Base-by-base conservation (phyloP, 345 rosid genomes). In the Leavenworthia alabamica region DNA sequence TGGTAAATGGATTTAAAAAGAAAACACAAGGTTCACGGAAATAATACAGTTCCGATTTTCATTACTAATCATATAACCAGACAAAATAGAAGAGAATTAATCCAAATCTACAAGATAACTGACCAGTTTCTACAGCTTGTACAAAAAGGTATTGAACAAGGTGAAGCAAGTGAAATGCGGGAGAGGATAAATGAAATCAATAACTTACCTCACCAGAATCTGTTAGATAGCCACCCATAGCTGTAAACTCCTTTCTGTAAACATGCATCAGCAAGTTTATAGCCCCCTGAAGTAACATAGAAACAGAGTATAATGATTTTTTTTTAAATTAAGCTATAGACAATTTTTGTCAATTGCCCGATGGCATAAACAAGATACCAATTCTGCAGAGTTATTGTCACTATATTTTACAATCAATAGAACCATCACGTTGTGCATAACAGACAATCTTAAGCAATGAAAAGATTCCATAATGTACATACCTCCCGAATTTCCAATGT, bases 401-500 rank as follows among this genome's bases (percentile, higher is more conserved):
- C 8, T 31, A 64, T 51, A 47, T 24, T 23, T 49, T 17, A 50
- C 48, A 32, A 13, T 49, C 17, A 40, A 35, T 48, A 63, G 47
- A 48, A 54, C 35, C 20, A 22, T 23, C 48, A 19, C 6, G 23
- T 51, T 23, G 23, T 19, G 20, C 7, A 12, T 17, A 29, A 26
- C 29, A 24, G 13, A 4, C 36, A 10, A 56, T 52, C 17, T 47
- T 56, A 4, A 16, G 75, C 4, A 71, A 70, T 35, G 32, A 50
- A 62, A 35, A 33, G 53, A 32, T 3, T 12, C 31, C 10, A 62
- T 47, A 39, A 24, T 44, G 31, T 26, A 23, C 79, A 52, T 76
- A 88, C 99, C 97, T 94, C 99, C 76, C 96, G 79, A 60, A 90
- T 94, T 78, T 94, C 99, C 79, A 90, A 59, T 11, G 99, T 94